phyloP scores from a whole-genome alignment of 306 rosid genomes.

The Geum urbanum region DNA sequence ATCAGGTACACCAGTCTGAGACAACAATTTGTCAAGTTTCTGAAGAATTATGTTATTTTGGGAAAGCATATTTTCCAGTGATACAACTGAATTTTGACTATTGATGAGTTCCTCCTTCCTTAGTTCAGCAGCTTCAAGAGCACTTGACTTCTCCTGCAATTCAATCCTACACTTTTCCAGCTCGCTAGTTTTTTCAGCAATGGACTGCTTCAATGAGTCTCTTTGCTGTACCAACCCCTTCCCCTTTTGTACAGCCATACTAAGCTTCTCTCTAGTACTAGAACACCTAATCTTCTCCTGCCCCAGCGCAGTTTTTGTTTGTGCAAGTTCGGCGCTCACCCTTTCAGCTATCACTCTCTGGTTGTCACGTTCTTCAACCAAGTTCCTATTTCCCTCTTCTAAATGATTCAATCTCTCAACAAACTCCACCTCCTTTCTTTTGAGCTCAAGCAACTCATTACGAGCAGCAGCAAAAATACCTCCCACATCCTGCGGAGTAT shows the following conservation, averaged over 20 bases:
- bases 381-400: conserved; percentile 60
- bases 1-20: conserved; percentile 41
- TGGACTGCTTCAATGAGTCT: conserved; percentile 61
- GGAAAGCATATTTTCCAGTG: conserved; percentile 54
- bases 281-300: conserved; percentile 65
- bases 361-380: conserved; percentile 58
- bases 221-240: conserved; percentile 95
- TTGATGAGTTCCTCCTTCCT: conserved; percentile 51
- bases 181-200: conserved; percentile 63
- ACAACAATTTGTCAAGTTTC: conserved; percentile 58
- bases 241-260: conserved; percentile 94
- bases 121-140: conserved; percentile 68
- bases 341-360: conserved; percentile 43
- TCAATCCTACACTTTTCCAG: conserved; percentile 59
- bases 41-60: conserved; percentile 47
- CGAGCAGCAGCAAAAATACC: conserved; percentile 47
- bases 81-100: conserved; percentile 52
- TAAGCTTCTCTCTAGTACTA: conserved; percentile 84
- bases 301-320: conserved; percentile 63
- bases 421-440: conserved; percentile 56
- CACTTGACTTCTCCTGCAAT: conserved; percentile 70
- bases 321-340: conserved; percentile 51
- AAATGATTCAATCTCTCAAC: conserved; percentile 43
- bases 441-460: conserved; percentile 55
- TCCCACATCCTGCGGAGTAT: conserved; percentile 37